Evolutionary conservation across 2,329 filamentous ascomycete species (phyloP), one percentile per base, ranked within the genome.

Genomic region (Penicillium sp.): DNA sequence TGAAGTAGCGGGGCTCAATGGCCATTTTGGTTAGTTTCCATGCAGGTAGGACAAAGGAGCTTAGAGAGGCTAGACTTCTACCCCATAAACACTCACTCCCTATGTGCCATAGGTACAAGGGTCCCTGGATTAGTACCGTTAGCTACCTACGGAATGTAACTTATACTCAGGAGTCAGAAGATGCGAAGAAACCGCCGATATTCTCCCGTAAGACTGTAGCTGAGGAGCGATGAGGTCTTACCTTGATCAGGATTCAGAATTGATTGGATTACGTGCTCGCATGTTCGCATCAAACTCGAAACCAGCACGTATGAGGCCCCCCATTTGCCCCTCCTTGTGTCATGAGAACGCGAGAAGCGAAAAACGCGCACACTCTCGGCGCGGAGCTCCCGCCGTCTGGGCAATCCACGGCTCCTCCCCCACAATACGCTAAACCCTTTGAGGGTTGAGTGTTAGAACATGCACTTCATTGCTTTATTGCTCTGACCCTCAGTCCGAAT

Each of bases 341-440:
- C 2, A 16, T 3, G 14, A 11, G 29, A 14, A 25, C 22, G 7
- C 5, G 11, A 25, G 33, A 42, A 36, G 13, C 18, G 22, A 25
- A 16, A 35, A 25, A 11, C 12, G 12, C 28, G 25, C 19, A 44
- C 41, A 43, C 45, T 48, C 41, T 40, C 39, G 44, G 43, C 34
- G 41, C 57, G 57, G 57, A 57, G 56, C 14, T 29, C 18, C 13
- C 54, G 57, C 57, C 57, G 57, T 58, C 50, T 37, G 53, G 49
- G 29, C 58, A n/a, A n/a, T 60, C 19, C 54, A 58, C 57, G 56
- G 56, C 19, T 27, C 44, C 41, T 55, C 46, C 56, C 57, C 56
- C 57, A 58, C 52, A 57, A 51, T 41, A 30, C 38, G 34, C 46
- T 54, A 55, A 46, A 10, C 52, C 50, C 22, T 14, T 53, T 52